These are phyloP conservation scores for Entelexis sorbosivorans DNA, from an alignment of 1,139 yeast species.

Conservation along the genomic window DNA sequence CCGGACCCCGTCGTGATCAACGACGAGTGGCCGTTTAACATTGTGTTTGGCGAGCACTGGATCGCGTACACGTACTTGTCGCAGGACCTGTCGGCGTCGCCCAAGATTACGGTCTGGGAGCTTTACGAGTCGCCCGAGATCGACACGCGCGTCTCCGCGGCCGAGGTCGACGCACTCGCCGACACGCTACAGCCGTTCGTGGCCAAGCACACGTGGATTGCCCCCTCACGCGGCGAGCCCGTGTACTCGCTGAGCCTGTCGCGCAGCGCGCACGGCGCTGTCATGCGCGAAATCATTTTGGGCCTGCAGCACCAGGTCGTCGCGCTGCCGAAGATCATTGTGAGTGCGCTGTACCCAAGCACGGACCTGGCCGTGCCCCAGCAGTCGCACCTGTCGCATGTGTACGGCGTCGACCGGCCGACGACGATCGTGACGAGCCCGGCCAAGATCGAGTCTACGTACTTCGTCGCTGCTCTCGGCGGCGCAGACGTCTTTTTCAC, in stretches of 20 bases:
- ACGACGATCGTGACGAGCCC: conserved; percentile 40
- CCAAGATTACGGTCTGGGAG: conserved; percentile 62
- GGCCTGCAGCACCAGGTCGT: conserved; percentile 55
- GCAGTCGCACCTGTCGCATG: conserved; percentile 35
- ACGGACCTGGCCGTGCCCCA: conserved; percentile 44
- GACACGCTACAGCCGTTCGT: conserved; percentile 37
- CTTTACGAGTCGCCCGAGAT: conserved; percentile 55
- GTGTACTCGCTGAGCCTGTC: conserved; percentile 42
- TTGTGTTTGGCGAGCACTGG: conserved; percentile 77
- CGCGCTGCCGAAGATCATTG: conserved; percentile 49
- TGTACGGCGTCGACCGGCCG: conserved; percentile 30
- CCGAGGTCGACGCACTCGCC: conserved; percentile 34
- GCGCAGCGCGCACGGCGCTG: conserved; percentile 59
- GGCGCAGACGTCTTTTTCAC: conserved; percentile 62
- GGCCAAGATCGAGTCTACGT: conserved; percentile 72
- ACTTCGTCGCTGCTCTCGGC: conserved; percentile 56
- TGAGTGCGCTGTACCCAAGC: conserved; percentile 37
- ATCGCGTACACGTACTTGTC: conserved; percentile 57
- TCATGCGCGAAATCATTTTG: conserved; percentile 56
- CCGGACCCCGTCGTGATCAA: conserved; percentile 28
- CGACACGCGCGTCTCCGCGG: conserved; percentile 32
- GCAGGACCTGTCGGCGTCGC: conserved; percentile 41
- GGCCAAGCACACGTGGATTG: conserved; percentile 46
- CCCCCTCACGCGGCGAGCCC: conserved; percentile 20
- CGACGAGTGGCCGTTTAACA: conserved; percentile 36